Conservation (phyloP, 2,329 filamentous ascomycete species). For the Alternaria ventricosa region DNA sequence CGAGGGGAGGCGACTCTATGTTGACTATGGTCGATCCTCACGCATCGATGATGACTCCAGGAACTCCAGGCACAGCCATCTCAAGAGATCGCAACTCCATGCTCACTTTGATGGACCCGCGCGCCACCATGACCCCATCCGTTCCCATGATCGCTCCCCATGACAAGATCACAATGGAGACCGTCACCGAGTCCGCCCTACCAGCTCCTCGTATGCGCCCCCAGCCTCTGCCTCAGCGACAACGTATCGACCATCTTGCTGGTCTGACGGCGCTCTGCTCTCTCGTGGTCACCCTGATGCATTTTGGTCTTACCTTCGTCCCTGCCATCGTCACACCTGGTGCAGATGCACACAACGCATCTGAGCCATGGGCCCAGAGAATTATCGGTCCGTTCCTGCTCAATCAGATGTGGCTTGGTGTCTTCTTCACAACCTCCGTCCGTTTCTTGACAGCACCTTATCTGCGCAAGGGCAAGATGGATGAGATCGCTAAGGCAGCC, state of each 20-base stretch:
- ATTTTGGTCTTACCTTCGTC: constrained; percentile 55
- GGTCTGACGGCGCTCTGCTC: constrained; percentile 55
- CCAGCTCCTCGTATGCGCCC: constrained; percentile 38
- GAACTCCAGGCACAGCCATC: not conserved
- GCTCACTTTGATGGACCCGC: constrained; percentile 19
- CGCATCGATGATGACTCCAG: not conserved
- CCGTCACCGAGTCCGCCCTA: constrained; percentile 37
- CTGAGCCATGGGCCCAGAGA: constrained; percentile 52
- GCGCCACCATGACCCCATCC: not conserved
- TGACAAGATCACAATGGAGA: constrained; percentile 39
- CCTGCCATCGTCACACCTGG: constrained; percentile 45
- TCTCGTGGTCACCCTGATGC: constrained; percentile 54
- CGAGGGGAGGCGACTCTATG: constrained; percentile 15
- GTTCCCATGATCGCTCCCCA: not conserved
- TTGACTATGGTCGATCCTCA: constrained; percentile 21
- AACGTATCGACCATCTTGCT: constrained; percentile 56
- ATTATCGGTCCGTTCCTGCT: constrained; percentile 54
- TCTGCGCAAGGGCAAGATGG: constrained; percentile 52
- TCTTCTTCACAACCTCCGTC: constrained; percentile 58
- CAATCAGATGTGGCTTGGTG: constrained; percentile 57
- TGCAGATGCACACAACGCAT: constrained; percentile 47
- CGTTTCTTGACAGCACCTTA: constrained; percentile 55
- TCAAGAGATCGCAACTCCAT: constrained; percentile 18
- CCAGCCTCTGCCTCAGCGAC: constrained; percentile 31
- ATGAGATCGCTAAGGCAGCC: constrained; percentile 54